Conservation (phyloP, 352 stramenopile genomes). For the Phytophthora sp. region DNA sequence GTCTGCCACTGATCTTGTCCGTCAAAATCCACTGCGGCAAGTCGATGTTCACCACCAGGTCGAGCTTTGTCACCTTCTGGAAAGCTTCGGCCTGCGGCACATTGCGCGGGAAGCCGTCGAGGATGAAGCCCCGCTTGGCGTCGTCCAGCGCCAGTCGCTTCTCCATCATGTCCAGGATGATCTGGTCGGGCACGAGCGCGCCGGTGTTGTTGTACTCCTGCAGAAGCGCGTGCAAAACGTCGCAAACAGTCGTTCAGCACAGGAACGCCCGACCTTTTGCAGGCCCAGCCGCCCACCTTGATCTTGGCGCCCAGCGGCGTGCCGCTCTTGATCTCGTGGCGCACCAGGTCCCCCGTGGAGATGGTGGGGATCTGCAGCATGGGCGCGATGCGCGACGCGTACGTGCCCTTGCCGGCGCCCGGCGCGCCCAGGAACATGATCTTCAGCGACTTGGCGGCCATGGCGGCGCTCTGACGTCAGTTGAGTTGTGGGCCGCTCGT, state of each 20-base stretch:
- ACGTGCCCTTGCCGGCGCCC: slow-evolving; percentile 91
- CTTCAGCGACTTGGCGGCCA: slow-evolving; percentile 57
- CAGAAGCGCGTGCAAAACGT: too few species aligned
- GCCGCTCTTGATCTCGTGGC: slow-evolving; percentile 87
- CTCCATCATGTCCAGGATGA: slow-evolving; percentile 91
- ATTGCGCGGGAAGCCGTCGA: slow-evolving; percentile 91
- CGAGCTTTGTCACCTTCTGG: slow-evolving; percentile 72
- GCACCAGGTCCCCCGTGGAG: slow-evolving; percentile 89
- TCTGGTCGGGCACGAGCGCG: slow-evolving; percentile 85
- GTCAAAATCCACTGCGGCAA: slow-evolving; percentile 88
- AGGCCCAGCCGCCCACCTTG: too few species aligned
- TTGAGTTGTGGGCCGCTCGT: slow-evolving; percentile 12
- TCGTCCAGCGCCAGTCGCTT: slow-evolving; percentile 74
- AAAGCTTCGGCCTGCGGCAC: slow-evolving; percentile 89
- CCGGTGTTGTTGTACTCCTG: slow-evolving; percentile 86
- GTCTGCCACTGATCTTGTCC: slow-evolving; percentile 90
- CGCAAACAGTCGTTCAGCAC: too few species aligned
- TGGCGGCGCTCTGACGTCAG: slow-evolving; percentile 13
- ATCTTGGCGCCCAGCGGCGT: slow-evolving; percentile 77
- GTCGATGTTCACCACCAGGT: slow-evolving; percentile 91
- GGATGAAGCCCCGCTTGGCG: slow-evolving; percentile 82
- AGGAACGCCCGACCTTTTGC: too few species aligned
- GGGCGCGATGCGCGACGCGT: slow-evolving; percentile 85
- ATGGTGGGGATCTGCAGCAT: slow-evolving; percentile 90
- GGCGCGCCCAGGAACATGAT: slow-evolving; percentile 93